These are phyloP conservation scores for Tanacetum coccineum DNA, from an alignment of 129 eudicot species.

Conservation along the genomic window DNA sequence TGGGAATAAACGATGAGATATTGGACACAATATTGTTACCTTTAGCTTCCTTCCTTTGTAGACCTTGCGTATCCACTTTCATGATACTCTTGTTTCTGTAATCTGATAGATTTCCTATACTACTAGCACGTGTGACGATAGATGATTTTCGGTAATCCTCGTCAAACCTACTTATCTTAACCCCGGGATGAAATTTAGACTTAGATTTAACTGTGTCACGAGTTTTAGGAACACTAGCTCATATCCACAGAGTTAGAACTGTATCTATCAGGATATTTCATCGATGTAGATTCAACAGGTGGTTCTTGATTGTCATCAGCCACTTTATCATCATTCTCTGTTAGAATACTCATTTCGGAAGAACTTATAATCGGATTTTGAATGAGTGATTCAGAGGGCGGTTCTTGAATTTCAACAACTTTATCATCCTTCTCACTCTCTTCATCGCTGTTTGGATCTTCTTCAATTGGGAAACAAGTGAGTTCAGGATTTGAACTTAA, in stretches of 20 bases:
- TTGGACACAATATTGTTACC: slow-evolving; percentile 64
- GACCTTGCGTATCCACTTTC: slow-evolving; percentile 43
- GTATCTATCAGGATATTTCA: slow-evolving; percentile 31
- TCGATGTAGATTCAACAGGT: slow-evolving; percentile 11
- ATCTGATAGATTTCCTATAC: slow-evolving; percentile 46
- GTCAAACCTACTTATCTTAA: slow-evolving; percentile 29
- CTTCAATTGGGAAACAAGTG: slow-evolving; percentile 83
- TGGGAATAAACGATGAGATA: slow-evolving; percentile 70
- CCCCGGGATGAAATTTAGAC: slow-evolving; percentile 27
- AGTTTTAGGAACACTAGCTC: slow-evolving; percentile 32
- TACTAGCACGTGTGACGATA: slow-evolving; percentile 37
- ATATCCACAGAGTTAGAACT: slow-evolving; percentile 36
- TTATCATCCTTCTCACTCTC: slow-evolving; percentile 48
- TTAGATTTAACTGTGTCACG: slow-evolving; percentile 34
- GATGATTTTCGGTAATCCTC: slow-evolving; percentile 43
- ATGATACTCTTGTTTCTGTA: slow-evolving; percentile 40
- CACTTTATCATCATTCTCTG: slow-evolving; percentile 28
- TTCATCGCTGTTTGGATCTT: slow-evolving; percentile 65
- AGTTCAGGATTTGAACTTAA: slow-evolving; percentile 77
- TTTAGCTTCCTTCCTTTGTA: slow-evolving; percentile 47
- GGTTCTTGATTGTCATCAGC: slow-evolving; percentile 17
- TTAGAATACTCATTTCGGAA: slow-evolving; percentile 17
- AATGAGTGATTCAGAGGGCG: background rate
- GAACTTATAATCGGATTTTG: slow-evolving; percentile 13
- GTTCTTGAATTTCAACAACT: slow-evolving; percentile 35